phyloP scores from a whole-genome alignment of 768 basidiomycete genomes.

The Naganishia vaughanmartiniae region DNA sequence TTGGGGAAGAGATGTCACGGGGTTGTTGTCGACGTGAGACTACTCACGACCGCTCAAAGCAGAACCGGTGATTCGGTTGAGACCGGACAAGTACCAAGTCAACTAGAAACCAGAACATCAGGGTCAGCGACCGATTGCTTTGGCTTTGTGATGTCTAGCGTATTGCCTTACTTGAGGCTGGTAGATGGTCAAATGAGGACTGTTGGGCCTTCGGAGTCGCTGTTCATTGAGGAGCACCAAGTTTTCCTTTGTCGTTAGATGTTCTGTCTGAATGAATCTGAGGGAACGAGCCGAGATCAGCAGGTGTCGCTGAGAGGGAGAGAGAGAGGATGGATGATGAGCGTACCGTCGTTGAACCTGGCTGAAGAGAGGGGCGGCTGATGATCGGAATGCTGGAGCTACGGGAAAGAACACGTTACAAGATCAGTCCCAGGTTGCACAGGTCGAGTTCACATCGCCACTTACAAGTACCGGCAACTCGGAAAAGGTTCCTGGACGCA shows the following conservation, averaged over 20 bases:
- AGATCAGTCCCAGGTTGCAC: not conserved
- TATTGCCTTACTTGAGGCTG: constrained; percentile 47
- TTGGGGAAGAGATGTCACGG: not conserved
- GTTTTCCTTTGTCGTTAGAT: constrained; percentile 44
- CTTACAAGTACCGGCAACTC: constrained; percentile 24
- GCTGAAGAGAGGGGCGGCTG: constrained; percentile 9
- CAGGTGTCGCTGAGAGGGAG: not conserved
- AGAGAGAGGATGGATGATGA: too few species aligned
- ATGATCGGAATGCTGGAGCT: constrained; percentile 24
- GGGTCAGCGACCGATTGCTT: not conserved
- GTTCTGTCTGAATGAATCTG: constrained; percentile 47
- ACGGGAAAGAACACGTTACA: not conserved
- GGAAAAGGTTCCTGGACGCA: constrained; percentile 13
- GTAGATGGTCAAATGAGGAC: constrained; percentile 96
- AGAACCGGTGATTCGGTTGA: constrained; percentile 78
- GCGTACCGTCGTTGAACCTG: constrained; percentile 21
- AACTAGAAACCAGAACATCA: constrained; percentile 63
- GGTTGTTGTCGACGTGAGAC: not conserved
- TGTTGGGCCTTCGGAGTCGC: constrained; percentile 80
- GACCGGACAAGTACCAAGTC: constrained; percentile 83
- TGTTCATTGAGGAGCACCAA: constrained; percentile 76
- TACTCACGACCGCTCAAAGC: constrained; percentile 69
- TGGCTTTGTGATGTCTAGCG: not conserved
- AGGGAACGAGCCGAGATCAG: not conserved
- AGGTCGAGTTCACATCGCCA: not conserved